These are phyloP conservation scores for Microbotryum lychnidis-dioicae DNA, from an alignment of 1,284 basidiomycete species.

Conservation along the genomic window DNA sequence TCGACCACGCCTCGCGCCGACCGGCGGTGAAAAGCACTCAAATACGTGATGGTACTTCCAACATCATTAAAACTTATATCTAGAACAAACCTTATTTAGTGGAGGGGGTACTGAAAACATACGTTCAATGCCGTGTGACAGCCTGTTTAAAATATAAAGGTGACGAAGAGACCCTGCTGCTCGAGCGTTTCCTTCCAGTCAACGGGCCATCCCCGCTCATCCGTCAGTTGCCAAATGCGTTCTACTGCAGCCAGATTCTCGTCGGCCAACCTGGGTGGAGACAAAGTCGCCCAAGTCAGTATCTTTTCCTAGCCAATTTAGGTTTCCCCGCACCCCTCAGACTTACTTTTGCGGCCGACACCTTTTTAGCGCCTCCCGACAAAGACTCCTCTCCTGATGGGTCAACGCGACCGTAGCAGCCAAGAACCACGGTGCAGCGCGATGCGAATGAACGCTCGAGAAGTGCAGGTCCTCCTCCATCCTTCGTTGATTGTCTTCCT, in stretches of 20 bases:
- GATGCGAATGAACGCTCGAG: constrained; percentile 7
- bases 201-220: constrained; percentile 15
- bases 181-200: constrained; percentile 23
- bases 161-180: constrained; percentile 19
- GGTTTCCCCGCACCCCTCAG: too few relatives aligned
- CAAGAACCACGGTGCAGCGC: constrained; percentile 26
- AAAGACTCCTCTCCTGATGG: constrained; percentile 12
- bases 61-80: too few relatives aligned
- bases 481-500: not conserved
- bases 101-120: too few relatives aligned
- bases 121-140: too few relatives aligned
- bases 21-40: too few relatives aligned
- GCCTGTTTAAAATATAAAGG: constrained; percentile 11
- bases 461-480: constrained; percentile 11
- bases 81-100: too few relatives aligned
- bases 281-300: not conserved
- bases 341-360: not conserved
- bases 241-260: constrained; percentile 12
- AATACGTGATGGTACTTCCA: too few relatives aligned
- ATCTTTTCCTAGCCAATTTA: not conserved
- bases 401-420: constrained; percentile 19
- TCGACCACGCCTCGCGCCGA: too few relatives aligned
- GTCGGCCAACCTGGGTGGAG: not conserved
- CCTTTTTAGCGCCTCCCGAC: constrained; percentile 1
- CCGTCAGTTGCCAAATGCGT: constrained; percentile 19